phyloP scores from a whole-genome alignment of 78 protist species.

The Dictyostelium firmibasis region DNA sequence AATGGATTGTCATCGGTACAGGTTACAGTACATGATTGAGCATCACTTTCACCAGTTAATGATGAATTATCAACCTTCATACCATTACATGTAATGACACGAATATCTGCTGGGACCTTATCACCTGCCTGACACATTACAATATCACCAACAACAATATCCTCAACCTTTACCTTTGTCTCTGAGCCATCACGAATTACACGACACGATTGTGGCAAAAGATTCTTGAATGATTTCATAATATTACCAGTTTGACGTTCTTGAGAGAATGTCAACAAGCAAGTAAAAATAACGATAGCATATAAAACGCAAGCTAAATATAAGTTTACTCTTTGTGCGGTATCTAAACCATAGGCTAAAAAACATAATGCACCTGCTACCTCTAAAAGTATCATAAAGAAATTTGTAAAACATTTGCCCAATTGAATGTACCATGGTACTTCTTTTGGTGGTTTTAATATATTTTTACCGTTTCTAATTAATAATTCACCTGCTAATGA shows the following conservation, averaged over 20 bases:
- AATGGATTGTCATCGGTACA: slow-evolving; percentile 81
- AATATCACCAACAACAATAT: slow-evolving; percentile 85
- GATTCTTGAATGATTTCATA: slow-evolving; percentile 89
- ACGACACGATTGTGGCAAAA: slow-evolving; percentile 81
- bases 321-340: slow-evolving; percentile 47
- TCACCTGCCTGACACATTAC: slow-evolving; percentile 74
- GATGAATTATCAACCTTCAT: slow-evolving; percentile 91
- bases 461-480: slow-evolving; percentile 31
- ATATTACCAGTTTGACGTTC: slow-evolving; percentile 83
- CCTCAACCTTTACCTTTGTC: slow-evolving; percentile 21
- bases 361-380: slow-evolving; percentile 70
- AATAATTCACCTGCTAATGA: slow-evolving; percentile 25
- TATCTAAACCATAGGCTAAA: slow-evolving; percentile 64
- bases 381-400: slow-evolving; percentile 74
- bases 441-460: slow-evolving; percentile 74
- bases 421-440: slow-evolving; percentile 69
- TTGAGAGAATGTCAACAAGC: slow-evolving; percentile 89
- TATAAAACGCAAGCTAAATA: slow-evolving; percentile 93
- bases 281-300: slow-evolving; percentile 93
- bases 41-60: slow-evolving; percentile 96
- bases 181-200: slow-evolving; percentile 88
- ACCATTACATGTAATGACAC: slow-evolving; percentile 80
- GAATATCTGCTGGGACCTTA: slow-evolving; percentile 94
- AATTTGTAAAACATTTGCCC: slow-evolving; percentile 36
- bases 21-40: slow-evolving; percentile 79